These are phyloP conservation scores for Penicillium sp. DNA, from an alignment of 2,329 filamentous ascomycete genomes.

Conservation along the genomic window DNA sequence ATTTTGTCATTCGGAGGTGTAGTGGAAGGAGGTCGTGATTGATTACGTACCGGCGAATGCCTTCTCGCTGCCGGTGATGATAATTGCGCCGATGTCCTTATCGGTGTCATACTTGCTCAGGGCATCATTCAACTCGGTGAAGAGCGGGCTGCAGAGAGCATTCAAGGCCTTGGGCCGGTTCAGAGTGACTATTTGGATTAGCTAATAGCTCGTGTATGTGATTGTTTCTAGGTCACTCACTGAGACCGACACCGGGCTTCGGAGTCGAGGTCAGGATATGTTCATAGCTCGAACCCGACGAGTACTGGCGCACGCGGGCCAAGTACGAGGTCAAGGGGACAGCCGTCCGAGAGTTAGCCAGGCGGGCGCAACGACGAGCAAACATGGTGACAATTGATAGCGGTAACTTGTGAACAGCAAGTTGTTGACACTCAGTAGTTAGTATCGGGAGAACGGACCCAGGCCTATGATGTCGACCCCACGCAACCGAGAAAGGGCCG, in stretches of 20 bases:
- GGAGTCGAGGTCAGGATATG: conserved; percentile 79
- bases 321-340: conserved; percentile 38
- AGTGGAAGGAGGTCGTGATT: background rate
- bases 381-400: conserved; percentile 33
- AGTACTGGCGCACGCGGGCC: conserved; percentile 38
- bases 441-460: conserved; percentile 1
- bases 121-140: conserved; percentile 81
- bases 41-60: conserved; percentile 70
- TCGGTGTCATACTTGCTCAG: conserved; percentile 69
- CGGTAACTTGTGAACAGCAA: background rate
- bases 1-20: too few species aligned
- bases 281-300: conserved; percentile 62
- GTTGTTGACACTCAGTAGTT: background rate
- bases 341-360: conserved; percentile 56
- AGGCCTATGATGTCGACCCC: conserved; percentile 17
- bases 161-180: conserved; percentile 95
- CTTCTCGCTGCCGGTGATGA: conserved; percentile 84
- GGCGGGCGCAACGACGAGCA: conserved; percentile 54
- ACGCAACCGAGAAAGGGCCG: conserved; percentile 24
- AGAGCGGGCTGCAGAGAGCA: conserved; percentile 86
- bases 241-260: conserved; percentile 83
- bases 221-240: conserved; percentile 50
- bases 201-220: background rate
- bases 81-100: conserved; percentile 68
- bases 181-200: conserved; percentile 66